Base-by-base conservation (phyloP, 495 filamentous ascomycete genomes). In the Podospora didyma region DNA sequence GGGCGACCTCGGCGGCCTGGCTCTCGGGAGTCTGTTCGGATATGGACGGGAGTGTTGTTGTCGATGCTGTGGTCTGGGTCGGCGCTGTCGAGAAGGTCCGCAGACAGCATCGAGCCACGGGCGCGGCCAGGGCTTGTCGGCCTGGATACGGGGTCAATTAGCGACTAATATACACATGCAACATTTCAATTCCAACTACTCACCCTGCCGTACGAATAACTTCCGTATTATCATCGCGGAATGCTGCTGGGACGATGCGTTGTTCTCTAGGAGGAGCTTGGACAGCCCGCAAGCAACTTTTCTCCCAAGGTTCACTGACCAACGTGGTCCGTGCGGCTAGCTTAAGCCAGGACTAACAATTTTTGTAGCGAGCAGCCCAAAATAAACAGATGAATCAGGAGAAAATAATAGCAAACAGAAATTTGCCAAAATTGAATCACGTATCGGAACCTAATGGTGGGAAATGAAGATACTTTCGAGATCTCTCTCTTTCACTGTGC, bases 171-270 rank as follows among this genome's bases (percentile, higher is more conserved):
- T 20, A 46, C 7, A 17, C 2, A 34, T 1, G n/a, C 16, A 22
- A 24, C 0, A 34, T 21, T 49, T 26, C 41, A 48, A 1, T 34
- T 12, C n/a, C 1, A 2, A 20, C 11, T 39, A 14, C 68, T 62
- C 69, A 75, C 79, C 76, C 58, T 78, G 77, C 71, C 78, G 75
- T 50, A 73, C 66, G 52, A 69, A 75, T 24, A 76, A 56, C 52
- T 77, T 79, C 71, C 79, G 73, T 67, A 82, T 62, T 59, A 82
- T 81, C 79, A 82, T 82, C 47, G 62, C 24, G 5, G 24, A 16
- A 31, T 49, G 21, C 7, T 31, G 47, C 26, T 49, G 47, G 14
- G 23, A 22, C 1, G 39, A 5, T 42, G 14, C 14, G 14, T 42
- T 31, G 56, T 53, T 22, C 53, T 46, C 46, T 59, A 41, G 39